These are phyloP conservation scores for Alternaria rosae DNA, from an alignment of 2,329 filamentous ascomycete species.

Conservation along the genomic window DNA sequence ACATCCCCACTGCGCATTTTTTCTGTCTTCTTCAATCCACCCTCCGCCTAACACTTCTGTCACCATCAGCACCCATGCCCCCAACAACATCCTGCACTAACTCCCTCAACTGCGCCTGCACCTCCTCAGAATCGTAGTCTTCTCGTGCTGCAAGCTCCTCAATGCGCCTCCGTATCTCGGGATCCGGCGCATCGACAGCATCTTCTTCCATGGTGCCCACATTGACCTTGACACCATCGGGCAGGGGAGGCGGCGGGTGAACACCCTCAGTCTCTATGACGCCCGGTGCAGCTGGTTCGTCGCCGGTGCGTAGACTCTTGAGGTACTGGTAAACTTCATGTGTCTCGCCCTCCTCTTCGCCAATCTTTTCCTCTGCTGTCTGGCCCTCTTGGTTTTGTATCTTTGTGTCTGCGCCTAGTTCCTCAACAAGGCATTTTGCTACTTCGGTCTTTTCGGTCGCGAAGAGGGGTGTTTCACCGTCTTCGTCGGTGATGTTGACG, in stretches of 20 bases:
- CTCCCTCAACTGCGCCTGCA: conserved; percentile 78
- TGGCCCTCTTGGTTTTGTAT: conserved; percentile 76
- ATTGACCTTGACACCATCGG: conserved; percentile 78
- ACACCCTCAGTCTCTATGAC: conserved; percentile 31
- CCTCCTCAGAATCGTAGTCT: conserved; percentile 82
- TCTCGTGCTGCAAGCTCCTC: conserved; percentile 84
- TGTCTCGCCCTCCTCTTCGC: conserved; percentile 76
- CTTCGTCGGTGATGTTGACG: conserved; percentile 84
- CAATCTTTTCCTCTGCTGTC: conserved; percentile 82
- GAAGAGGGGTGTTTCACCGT: conserved; percentile 93
- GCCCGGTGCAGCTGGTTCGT: conserved; percentile 34
- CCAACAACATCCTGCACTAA: conserved; percentile 82
- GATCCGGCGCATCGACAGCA: conserved; percentile 69
- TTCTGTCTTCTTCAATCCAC: conserved; percentile 38
- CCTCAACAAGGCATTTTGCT: conserved; percentile 81
- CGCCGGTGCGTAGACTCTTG: conserved; percentile 34
- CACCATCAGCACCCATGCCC: conserved; percentile 68
- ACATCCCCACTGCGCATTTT: neutral
- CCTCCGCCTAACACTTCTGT: conserved; percentile 55
- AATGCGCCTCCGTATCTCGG: conserved; percentile 84
- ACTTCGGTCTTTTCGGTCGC: conserved; percentile 83
- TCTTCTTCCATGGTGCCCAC: conserved; percentile 73
- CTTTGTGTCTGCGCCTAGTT: conserved; percentile 73
- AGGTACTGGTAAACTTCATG: conserved; percentile 79
- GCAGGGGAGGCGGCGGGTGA: conserved; percentile 67